A percentile compares a stretch with the other conserved stretches of the same genome.
phyloP scores from a whole-genome alignment of 176 grass and related monocot species.

The Otatea glauca region DNA sequence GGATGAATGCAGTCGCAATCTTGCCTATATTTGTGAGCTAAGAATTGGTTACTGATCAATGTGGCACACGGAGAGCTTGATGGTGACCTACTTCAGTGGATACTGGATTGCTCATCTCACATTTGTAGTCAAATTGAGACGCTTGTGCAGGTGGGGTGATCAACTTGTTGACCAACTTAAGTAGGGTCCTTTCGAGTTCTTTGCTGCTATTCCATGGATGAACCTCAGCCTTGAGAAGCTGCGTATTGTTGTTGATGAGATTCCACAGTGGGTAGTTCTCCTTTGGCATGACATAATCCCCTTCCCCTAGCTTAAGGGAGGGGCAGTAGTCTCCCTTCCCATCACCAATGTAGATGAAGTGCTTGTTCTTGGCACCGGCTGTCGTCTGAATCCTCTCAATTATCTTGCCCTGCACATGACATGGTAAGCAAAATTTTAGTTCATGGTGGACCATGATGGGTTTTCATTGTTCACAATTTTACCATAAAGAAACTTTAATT shows the following conservation, averaged over 20 bases:
- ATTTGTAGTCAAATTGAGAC: conserved; percentile 59
- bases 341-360: conserved; percentile 78
- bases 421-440: conserved; percentile 28
- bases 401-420: conserved; percentile 67
- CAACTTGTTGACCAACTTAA: conserved; percentile 55
- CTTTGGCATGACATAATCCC: conserved; percentile 82
- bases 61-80: conserved; percentile 58
- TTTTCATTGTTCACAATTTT: conserved; percentile 12
- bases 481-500: background rate
- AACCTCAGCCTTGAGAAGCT: conserved; percentile 68
- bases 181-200: conserved; percentile 55
- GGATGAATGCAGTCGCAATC: conserved; percentile 37
- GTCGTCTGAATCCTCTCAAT: conserved; percentile 62
- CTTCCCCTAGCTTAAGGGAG: conserved; percentile 63
- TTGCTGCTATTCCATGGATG: conserved; percentile 62
- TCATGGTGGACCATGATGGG: conserved; percentile 6
- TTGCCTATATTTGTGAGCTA: conserved; percentile 28
- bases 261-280: conserved; percentile 69
- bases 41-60: conserved; percentile 45
- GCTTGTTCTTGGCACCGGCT: conserved; percentile 28
- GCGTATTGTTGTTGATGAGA: conserved; percentile 61
- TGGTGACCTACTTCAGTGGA: conserved; percentile 47
- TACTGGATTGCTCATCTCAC: conserved; percentile 49
- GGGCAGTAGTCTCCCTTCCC: conserved; percentile 85
- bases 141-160: conserved; percentile 38